These are phyloP conservation scores for Nakaseomyces glabratus DNA, from an alignment of 1,139 yeast genomes.

Conservation along the genomic window DNA sequence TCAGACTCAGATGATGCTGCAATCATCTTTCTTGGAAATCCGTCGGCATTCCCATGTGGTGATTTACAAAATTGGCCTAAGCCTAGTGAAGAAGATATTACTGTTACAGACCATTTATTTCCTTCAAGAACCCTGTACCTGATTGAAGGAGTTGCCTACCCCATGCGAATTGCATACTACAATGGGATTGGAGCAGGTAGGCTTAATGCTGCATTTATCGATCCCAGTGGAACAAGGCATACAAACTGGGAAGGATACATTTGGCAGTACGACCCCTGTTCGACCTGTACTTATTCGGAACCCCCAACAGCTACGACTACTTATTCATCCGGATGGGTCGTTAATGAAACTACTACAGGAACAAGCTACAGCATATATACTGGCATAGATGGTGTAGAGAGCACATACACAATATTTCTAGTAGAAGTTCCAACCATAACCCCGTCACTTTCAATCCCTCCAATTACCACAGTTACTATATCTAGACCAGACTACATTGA, in stretches of 20 bases:
- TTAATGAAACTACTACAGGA: constrained; percentile 2
- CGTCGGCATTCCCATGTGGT: constrained; percentile 9
- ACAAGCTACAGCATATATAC: background rate
- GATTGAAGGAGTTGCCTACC: constrained; percentile 8
- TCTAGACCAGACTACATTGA: background rate
- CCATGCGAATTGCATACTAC: constrained; percentile 7
- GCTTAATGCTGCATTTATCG: constrained; percentile 7
- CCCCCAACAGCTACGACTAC: constrained; percentile 1
- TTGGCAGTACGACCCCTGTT: constrained; percentile 1
- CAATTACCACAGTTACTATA: background rate
- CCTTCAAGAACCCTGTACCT: constrained; percentile 6
- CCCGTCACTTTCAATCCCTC: background rate
- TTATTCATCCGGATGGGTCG: background rate
- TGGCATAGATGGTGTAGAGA: background rate
- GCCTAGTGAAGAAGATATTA: constrained; percentile 7
- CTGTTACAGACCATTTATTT: constrained; percentile 4
- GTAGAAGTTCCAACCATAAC: constrained; percentile 4
- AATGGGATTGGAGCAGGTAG: constrained; percentile 6
- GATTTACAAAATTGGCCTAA: constrained; percentile 5
- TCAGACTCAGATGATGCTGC: constrained; percentile 9
- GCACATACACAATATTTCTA: background rate
- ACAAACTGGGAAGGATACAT: constrained; percentile 7
- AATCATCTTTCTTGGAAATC: constrained; percentile 7
- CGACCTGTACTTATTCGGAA: background rate
- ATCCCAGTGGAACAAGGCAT: constrained; percentile 7